These are phyloP conservation scores for Dactylellina haptotyla DNA, from an alignment of 2,329 filamentous ascomycete genomes.

Conservation along the genomic window DNA sequence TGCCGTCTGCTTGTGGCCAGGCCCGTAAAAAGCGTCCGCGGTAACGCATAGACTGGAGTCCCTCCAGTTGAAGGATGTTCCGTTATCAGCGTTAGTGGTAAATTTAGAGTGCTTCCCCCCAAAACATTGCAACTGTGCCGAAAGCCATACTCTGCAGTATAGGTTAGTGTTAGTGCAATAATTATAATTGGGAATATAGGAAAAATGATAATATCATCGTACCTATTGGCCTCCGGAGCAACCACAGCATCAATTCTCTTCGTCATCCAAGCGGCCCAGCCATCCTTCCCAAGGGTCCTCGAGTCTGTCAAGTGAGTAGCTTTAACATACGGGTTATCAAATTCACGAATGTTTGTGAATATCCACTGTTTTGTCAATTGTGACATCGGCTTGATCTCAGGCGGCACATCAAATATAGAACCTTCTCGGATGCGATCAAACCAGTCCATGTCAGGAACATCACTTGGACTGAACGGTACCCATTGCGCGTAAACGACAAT, in stretches of 20 bases:
- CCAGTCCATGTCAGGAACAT: constrained; percentile 61
- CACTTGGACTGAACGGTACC: constrained; percentile 62
- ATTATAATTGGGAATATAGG: neutral
- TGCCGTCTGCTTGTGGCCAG: constrained; percentile 60
- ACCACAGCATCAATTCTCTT: constrained; percentile 62
- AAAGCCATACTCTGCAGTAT: constrained; percentile 57
- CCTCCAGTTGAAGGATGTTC: constrained; percentile 65
- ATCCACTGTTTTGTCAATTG: constrained; percentile 64
- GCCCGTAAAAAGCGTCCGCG: constrained; percentile 64
- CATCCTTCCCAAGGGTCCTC: constrained; percentile 61
- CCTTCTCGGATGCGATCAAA: constrained; percentile 62
- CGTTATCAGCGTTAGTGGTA: constrained; percentile 62
- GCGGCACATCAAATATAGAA: constrained; percentile 58
- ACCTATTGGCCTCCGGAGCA: constrained; percentile 60
- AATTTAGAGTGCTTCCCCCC: constrained; percentile 64
- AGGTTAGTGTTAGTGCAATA: neutral
- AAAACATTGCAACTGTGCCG: constrained; percentile 64
- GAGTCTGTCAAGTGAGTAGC: constrained; percentile 64
- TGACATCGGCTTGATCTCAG: constrained; percentile 63
- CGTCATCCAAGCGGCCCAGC: constrained; percentile 62
- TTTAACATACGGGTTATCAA: constrained; percentile 66
- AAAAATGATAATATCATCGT: constrained; percentile 58
- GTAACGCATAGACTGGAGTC: constrained; percentile 62
- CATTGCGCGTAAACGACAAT: constrained; percentile 67
- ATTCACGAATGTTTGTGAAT: constrained; percentile 64